A percentile compares a stretch with the other conserved stretches of the same genome.
Evolutionary conservation across 139 green algal species (phyloP).

Genomic region (Nannochloris sp.): DNA sequence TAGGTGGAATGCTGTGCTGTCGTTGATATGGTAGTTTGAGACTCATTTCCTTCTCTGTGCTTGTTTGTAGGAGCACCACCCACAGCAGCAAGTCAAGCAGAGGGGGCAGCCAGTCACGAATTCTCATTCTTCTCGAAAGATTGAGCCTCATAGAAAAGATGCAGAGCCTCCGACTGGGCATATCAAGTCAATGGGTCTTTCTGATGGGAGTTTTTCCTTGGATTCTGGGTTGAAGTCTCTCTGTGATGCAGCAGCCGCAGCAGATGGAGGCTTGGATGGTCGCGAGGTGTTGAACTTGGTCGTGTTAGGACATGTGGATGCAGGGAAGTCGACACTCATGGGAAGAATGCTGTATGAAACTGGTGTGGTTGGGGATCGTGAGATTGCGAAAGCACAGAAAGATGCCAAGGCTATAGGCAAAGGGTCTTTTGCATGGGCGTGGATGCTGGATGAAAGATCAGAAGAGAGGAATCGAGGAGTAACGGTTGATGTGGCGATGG

Average conservation of each 20-base stretch:
- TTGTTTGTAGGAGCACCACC: too few relatives aligned
- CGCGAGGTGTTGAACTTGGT: conserved; percentile 62
- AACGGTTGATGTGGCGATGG: conserved; percentile 87
- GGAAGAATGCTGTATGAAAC: conserved; percentile 81
- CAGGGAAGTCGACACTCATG: conserved; percentile 95
- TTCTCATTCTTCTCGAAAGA: too few relatives aligned
- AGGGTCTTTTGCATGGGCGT: conserved; percentile 92
- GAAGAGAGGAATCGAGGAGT: conserved; percentile 87
- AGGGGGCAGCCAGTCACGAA: too few relatives aligned
- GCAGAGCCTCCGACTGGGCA: not conserved
- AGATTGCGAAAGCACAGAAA: conserved; percentile 54
- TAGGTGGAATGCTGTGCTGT: too few relatives aligned
- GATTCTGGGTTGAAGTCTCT: conserved; percentile 39
- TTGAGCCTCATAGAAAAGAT: too few relatives aligned
- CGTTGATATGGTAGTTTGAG: too few relatives aligned
- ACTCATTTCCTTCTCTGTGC: too few relatives aligned
- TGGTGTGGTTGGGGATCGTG: conserved; percentile 44
- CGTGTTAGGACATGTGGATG: conserved; percentile 92
- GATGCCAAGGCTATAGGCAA: conserved; percentile 74
- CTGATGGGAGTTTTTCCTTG: conserved; percentile 3
- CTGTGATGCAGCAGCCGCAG: conserved; percentile 17
- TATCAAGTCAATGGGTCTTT: not conserved
- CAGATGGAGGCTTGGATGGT: conserved; percentile 12
- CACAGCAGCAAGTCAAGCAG: too few relatives aligned
- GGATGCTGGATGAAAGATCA: conserved; percentile 86